Evolutionary conservation across 1,139 yeast genomes (phyloP).

Genomic region (Hanseniaspora gamundiae): DNA sequence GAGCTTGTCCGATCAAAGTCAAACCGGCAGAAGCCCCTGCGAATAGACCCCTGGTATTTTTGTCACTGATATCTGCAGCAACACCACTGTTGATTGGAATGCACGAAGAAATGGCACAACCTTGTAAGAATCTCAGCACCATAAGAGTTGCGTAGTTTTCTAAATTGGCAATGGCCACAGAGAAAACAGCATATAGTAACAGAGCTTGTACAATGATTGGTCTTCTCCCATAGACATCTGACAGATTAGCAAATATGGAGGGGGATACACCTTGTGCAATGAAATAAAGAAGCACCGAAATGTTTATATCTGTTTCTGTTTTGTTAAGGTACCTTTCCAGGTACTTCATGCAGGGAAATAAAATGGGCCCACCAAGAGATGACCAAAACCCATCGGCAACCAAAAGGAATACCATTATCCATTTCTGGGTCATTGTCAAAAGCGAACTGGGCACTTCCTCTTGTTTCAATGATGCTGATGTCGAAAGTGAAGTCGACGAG

Average conservation of each 20-base stretch:
- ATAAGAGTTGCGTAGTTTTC: slow-evolving; percentile 41
- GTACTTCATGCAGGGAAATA: slow-evolving; percentile 8
- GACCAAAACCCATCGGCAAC: slow-evolving; percentile 26
- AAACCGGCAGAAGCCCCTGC: slow-evolving; percentile 53
- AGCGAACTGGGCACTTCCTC: slow-evolving; percentile 5
- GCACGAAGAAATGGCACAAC: slow-evolving; percentile 58
- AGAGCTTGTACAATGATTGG: slow-evolving; percentile 51
- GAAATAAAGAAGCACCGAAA: slow-evolving; percentile 61
- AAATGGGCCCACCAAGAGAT: slow-evolving; percentile 23
- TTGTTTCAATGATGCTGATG: not conserved
- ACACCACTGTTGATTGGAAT: slow-evolving; percentile 56
- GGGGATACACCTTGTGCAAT: slow-evolving; percentile 64
- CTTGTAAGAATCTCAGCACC: slow-evolving; percentile 53
- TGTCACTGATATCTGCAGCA: slow-evolving; percentile 53
- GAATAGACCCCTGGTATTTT: slow-evolving; percentile 53
- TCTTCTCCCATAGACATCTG: slow-evolving; percentile 58
- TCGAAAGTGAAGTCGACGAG: not conserved
- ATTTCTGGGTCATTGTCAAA: slow-evolving; percentile 17
- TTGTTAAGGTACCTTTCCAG: slow-evolving; percentile 6
- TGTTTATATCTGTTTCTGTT: slow-evolving; percentile 28
- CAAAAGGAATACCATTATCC: slow-evolving; percentile 21
- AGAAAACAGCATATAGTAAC: slow-evolving; percentile 40
- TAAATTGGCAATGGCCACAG: slow-evolving; percentile 48
- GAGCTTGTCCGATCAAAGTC: slow-evolving; percentile 56
- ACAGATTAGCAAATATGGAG: slow-evolving; percentile 45